Evolutionary conservation across 805 yeast genomes (phyloP), one percentile per base, ranked within the genome.

Genomic region (Metschnikowia colocasiae): DNA sequence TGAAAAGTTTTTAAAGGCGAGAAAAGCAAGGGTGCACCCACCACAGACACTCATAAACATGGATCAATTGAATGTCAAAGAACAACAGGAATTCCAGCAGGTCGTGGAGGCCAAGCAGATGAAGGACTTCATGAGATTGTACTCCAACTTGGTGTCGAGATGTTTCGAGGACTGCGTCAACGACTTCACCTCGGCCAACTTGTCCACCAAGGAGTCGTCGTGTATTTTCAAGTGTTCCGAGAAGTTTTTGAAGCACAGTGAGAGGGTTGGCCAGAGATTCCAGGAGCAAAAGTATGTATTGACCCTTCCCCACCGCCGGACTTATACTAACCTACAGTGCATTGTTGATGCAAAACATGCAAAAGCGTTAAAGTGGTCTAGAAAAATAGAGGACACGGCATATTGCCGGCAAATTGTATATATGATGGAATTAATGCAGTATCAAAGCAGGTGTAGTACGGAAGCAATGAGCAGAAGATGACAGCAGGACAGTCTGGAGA

Each of bases 131-230:
- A 92, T 94, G 98, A 85, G 94, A 67, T 81, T 81, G 49, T 94
- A 94, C 80, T 90, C 98, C 55, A 85, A 86, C 66, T 80, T 94
- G 60, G 98, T 94, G 45, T 95, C 92, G 71, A 86, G 96, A 76
- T 94, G 99, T 76, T 94, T 94, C 76, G 81, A 82, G 51, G 98
- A 94, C 74, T 94, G 99, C 75, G 97, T 94, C 65, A 92, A 91
- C 68, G 99, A 94, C 69, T 92, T 94, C 82, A 94, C 99, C 49
- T 89, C 98, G 36, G 83, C 85, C 65, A 81, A 82, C 63, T 79
- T 94, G 65, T 83, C 96, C 53, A 68, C 82, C 61, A 88, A 86
- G 75, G 99, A 94, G 71, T 82, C 82, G 56, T 62, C 82, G 22
- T 94, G 99, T 74, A 80, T 94, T 53, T 75, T 81, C 76, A 87